phyloP scores from a whole-genome alignment of 306 rosid genomes.

The Quercus wislizeni region DNA sequence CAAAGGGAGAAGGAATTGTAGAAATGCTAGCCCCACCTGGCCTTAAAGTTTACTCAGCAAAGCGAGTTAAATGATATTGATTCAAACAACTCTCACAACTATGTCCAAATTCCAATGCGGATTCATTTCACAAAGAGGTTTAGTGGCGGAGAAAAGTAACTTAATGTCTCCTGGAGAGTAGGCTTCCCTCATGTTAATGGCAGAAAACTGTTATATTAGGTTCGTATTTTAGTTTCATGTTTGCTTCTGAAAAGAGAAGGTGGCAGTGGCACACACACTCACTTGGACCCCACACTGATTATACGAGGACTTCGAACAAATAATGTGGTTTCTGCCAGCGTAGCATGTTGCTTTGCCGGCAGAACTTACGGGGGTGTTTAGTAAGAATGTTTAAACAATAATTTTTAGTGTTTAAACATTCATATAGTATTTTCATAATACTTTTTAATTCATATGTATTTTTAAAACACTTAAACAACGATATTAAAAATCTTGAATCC shows the following conservation, averaged over 20 bases:
- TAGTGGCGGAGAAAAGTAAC: conserved; percentile 19
- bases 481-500: too few relatives aligned
- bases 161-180: conserved; percentile 25
- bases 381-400: too few relatives aligned
- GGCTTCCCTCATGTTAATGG: conserved; percentile 22
- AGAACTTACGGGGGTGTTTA: too few relatives aligned
- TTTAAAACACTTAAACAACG: rapidly evolving
- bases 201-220: not conserved
- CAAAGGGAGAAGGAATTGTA: too few relatives aligned
- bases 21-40: too few relatives aligned
- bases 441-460: too few relatives aligned
- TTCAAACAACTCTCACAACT: conserved; percentile 8
- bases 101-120: not conserved
- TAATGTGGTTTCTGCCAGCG: not conserved
- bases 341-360: too few relatives aligned
- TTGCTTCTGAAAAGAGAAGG: not conserved
- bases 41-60: not conserved
- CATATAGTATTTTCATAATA: too few relatives aligned
- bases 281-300: not conserved
- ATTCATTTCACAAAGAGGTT: not conserved
- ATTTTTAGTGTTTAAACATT: rapidly evolving
- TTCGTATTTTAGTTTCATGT: conserved; percentile 35
- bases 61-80: not conserved
- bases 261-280: not conserved
- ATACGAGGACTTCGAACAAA: not conserved